Percentiles rank a stretch among this genome's conserved stretches.
phyloP scores from a whole-genome alignment of 306 rosid species.

The Heteromeles arbutifolia region DNA sequence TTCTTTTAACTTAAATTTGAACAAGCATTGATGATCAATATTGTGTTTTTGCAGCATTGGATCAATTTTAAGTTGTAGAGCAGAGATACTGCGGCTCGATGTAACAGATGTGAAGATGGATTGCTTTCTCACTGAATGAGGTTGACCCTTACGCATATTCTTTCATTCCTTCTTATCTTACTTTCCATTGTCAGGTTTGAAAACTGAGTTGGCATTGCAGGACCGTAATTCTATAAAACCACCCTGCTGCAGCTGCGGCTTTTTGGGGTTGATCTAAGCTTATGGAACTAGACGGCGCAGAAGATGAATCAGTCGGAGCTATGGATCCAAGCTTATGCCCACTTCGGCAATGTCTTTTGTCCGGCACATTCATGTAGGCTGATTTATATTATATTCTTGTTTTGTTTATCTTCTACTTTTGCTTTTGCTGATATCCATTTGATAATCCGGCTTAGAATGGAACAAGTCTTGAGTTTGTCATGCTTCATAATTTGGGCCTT shows the following conservation, averaged over 20 bases:
- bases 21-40: not conserved
- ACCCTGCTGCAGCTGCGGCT: not conserved
- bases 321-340: not conserved
- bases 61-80: constrained; percentile 75
- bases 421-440: no score
- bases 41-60: constrained; percentile 51
- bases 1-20: no score
- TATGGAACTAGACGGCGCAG: not conserved
- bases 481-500: no score
- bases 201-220: not conserved
- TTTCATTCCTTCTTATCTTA: not conserved
- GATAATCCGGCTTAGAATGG: no score
- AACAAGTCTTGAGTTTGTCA: no score
- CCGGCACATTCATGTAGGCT: no score
- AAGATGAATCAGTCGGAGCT: not conserved
- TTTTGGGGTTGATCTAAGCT: not conserved
- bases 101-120: constrained; percentile 94
- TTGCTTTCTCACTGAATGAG: constrained; percentile 38
- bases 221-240: not conserved
- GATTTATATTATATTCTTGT: no score
- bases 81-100: constrained; percentile 84
- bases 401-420: no score
- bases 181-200: not conserved
- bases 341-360: not conserved
- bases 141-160: not conserved